A percentile compares a stretch with the other conserved stretches of the same genome.
These are phyloP conservation scores for Aspergillus mulundensis DNA, from an alignment of 495 filamentous ascomycete genomes.

Conservation along the genomic window DNA sequence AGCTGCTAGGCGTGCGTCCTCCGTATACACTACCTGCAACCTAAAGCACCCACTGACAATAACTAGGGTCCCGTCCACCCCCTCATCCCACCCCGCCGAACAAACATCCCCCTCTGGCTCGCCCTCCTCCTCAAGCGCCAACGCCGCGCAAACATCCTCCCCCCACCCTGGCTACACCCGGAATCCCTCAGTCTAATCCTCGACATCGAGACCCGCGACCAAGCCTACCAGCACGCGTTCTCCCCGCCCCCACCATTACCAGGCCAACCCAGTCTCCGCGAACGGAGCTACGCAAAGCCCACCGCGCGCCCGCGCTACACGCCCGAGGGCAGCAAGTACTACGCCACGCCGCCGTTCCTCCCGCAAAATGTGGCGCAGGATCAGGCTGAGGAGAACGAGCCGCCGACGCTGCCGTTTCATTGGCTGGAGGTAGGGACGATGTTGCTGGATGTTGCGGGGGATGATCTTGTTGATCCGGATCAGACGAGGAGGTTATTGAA, in stretches of 20 bases:
- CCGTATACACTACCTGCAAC: not conserved
- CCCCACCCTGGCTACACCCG: slow-evolving; percentile 81
- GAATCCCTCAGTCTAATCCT: slow-evolving; percentile 70
- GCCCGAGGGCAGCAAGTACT: slow-evolving; percentile 39
- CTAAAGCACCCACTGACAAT: not conserved
- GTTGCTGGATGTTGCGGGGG: slow-evolving; percentile 74
- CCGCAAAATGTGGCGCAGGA: slow-evolving; percentile 40
- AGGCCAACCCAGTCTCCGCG: slow-evolving; percentile 32
- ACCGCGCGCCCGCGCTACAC: slow-evolving; percentile 35
- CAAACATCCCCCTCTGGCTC: slow-evolving; percentile 86
- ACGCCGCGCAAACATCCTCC: slow-evolving; percentile 86
- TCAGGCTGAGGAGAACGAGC: slow-evolving; percentile 17
- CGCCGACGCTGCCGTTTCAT: slow-evolving; percentile 78
- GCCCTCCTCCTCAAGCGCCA: slow-evolving; percentile 96
- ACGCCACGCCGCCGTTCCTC: slow-evolving; percentile 38
- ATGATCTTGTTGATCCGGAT: slow-evolving; percentile 77
- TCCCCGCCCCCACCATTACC: slow-evolving; percentile 67
- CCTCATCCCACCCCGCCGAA: slow-evolving; percentile 76
- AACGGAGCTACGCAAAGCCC: slow-evolving; percentile 26
- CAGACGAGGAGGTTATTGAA: slow-evolving; percentile 70
- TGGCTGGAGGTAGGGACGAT: slow-evolving; percentile 88
- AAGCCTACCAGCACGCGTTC: slow-evolving; percentile 58
- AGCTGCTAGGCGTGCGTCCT: slow-evolving; percentile 73
- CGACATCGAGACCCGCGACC: slow-evolving; percentile 66
- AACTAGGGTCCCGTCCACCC: slow-evolving; percentile 69